Conservation (phyloP, 306 rosid genomes). For the Acacia confusa region DNA sequence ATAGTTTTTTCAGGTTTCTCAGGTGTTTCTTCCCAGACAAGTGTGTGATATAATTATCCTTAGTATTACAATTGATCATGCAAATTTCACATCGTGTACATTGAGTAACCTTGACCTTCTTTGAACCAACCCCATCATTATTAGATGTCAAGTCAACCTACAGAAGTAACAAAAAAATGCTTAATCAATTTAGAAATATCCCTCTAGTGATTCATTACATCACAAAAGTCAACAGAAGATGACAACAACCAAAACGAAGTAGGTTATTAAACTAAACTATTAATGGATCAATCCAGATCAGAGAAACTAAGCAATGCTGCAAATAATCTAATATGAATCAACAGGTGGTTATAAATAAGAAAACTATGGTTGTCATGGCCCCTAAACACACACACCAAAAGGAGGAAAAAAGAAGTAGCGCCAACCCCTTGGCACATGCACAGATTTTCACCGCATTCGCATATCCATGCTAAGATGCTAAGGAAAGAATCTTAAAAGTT, state of each 20-base stretch:
- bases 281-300: neutral
- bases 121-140: slow-evolving; percentile 41
- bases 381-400: neutral
- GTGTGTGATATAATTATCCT: slow-evolving; percentile 51
- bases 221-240: neutral
- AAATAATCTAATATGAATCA: neutral
- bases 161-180: slow-evolving; percentile 13
- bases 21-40: slow-evolving; percentile 67
- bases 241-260: slow-evolving; percentile 3
- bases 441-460: neutral
- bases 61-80: slow-evolving; percentile 60
- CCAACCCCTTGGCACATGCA: slow-evolving; percentile 9
- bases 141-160: slow-evolving; percentile 54
- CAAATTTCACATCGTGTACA: slow-evolving; percentile 67
- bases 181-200: slow-evolving; percentile 7
- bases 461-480: neutral
- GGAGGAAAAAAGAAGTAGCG: too few relatives aligned
- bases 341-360: neutral
- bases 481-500: neutral
- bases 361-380: neutral
- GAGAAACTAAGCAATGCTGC: neutral
- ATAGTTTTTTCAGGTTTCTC: slow-evolving; percentile 48
- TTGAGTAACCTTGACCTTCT: slow-evolving; percentile 50
- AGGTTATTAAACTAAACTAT: neutral
- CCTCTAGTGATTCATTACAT: neutral